Conservation (phyloP, 2,329 filamentous ascomycete species). For the Chaetoscypha palmicola region DNA sequence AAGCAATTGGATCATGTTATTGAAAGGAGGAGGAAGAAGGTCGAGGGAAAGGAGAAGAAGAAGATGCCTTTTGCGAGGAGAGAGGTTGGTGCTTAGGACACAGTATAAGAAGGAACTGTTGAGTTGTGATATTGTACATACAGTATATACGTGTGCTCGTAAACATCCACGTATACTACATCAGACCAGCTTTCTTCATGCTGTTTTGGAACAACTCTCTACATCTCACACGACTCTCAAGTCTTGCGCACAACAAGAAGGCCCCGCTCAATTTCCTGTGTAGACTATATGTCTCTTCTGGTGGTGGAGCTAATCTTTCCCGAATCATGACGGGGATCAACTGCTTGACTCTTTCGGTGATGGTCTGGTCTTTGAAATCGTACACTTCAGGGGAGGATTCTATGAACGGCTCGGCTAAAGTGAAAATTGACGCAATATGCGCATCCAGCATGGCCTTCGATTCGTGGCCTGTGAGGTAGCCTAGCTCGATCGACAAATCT, state of each 20-base stretch:
- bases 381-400: conserved; percentile 72
- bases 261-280: conserved; percentile 94
- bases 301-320: conserved; percentile 82
- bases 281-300: conserved; percentile 94
- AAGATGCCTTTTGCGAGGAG: conserved; percentile 54
- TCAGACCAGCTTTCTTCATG: conserved; percentile 26
- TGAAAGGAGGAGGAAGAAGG: conserved; percentile 84
- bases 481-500: conserved; percentile 65
- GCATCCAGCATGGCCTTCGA: conserved; percentile 81
- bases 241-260: conserved; percentile 79
- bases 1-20: conserved; percentile 78
- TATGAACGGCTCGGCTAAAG: conserved; percentile 86
- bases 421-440: conserved; percentile 80
- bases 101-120: not conserved
- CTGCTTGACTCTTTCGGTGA: conserved; percentile 82
- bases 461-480: conserved; percentile 89
- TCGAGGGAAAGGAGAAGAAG: conserved; percentile 77
- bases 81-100: conserved; percentile 1
- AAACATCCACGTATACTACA: conserved; percentile 6
- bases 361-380: conserved; percentile 90
- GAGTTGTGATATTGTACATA: not conserved
- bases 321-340: conserved; percentile 90
- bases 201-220: conserved; percentile 64
- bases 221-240: conserved; percentile 78
- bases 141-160: too few relatives aligned